Evolutionary conservation across 75 land plant species (phyloP).

Genomic region (Cunninghamia lanceolata): DNA sequence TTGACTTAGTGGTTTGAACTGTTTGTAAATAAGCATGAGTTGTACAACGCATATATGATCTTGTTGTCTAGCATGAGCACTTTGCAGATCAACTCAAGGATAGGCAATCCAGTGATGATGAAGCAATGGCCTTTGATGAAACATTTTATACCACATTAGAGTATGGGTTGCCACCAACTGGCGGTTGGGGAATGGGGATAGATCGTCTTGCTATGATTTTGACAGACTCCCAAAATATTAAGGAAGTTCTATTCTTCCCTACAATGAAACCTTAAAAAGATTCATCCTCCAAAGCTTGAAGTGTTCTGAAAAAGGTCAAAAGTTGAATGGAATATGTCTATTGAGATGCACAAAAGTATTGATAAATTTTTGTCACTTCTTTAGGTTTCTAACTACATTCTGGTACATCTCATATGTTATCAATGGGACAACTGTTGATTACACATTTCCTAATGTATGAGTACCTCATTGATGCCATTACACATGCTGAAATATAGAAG

Average conservation of each 20-base stretch:
- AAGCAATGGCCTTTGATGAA: conserved; percentile 95
- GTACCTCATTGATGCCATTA: too few relatives aligned
- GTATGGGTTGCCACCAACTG: conserved; percentile 95
- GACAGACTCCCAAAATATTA: conserved; percentile 94
- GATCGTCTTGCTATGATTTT: conserved; percentile 86
- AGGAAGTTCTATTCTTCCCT: conserved; percentile 90
- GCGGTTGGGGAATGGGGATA: conserved; percentile 96
- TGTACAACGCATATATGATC: conserved; percentile 98
- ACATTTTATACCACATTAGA: conserved; percentile 85
- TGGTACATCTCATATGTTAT: too few relatives aligned
- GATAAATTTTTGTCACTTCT: too few relatives aligned
- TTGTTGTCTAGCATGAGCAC: conserved; percentile 83
- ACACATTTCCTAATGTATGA: too few relatives aligned
- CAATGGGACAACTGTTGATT: too few relatives aligned
- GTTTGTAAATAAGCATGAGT: conserved; percentile 94
- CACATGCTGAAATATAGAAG: too few relatives aligned
- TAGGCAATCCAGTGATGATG: conserved; percentile 89
- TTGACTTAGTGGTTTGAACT: conserved; percentile 93
- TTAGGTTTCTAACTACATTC: too few relatives aligned
- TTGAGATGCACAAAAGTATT: too few relatives aligned
- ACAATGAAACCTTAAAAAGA: conserved; percentile 90
- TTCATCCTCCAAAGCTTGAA: background rate
- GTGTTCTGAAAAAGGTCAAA: too few relatives aligned
- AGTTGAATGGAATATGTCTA: too few relatives aligned
- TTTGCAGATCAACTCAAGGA: conserved; percentile 95